Conservation (phyloP, 2,329 filamentous ascomycete genomes). For the Sclerotinia nivalis region DNA sequence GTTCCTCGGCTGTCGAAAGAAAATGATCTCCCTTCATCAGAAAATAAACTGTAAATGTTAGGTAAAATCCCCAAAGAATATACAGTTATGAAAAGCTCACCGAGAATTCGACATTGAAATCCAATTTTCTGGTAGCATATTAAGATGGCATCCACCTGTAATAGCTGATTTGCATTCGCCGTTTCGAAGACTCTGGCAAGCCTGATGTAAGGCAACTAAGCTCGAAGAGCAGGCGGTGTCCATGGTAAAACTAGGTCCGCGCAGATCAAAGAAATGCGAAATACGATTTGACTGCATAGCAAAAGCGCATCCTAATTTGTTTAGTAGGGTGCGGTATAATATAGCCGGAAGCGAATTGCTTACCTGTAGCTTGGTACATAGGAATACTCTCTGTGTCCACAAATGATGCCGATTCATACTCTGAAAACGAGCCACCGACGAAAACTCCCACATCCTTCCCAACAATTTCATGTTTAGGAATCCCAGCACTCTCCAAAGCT, state of each 20-base stretch:
- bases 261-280: conserved; percentile 46
- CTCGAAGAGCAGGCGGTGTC: conserved; percentile 51
- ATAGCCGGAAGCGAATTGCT: not conserved
- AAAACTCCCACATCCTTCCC: conserved; percentile 32
- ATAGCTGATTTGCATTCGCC: conserved; percentile 43
- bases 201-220: conserved; percentile 47
- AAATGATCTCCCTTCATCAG: conserved; percentile 39
- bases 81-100: conserved; percentile 24
- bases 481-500: conserved; percentile 36
- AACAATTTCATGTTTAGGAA: conserved; percentile 26
- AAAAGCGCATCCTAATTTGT: conserved; percentile 31
- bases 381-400: conserved; percentile 52
- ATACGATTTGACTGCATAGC: conserved; percentile 49
- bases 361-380: conserved; percentile 53
- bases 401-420: conserved; percentile 27
- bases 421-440: conserved; percentile 28
- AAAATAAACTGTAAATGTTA: conserved; percentile 47
- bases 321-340: not conserved
- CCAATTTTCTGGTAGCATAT: conserved; percentile 30
- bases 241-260: conserved; percentile 47
- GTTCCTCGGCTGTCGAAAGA: conserved; percentile 60
- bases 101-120: conserved; percentile 37
- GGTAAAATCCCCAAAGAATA: conserved; percentile 39
- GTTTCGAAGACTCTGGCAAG: conserved; percentile 45
- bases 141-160: conserved; percentile 33